Percentiles rank a stretch among this genome's conserved stretches.
Evolutionary conservation across 2,329 filamentous ascomycete species (phyloP).

Genomic region (Fusarium domesticum): DNA sequence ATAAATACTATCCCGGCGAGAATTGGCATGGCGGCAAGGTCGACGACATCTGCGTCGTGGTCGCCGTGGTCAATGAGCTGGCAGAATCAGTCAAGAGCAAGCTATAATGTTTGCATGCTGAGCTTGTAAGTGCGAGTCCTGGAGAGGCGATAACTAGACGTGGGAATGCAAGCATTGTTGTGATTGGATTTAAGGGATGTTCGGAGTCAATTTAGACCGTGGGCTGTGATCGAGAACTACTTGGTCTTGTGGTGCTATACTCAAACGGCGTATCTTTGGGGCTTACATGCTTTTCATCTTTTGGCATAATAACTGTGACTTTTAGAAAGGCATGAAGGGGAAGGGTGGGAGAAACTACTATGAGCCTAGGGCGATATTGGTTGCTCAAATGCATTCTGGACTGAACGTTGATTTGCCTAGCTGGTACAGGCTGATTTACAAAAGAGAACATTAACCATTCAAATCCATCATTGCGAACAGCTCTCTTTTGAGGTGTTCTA

Average conservation of each 20-base stretch:
- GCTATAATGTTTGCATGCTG: slow-evolving; percentile 25
- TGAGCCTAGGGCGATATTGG: too few relatives aligned
- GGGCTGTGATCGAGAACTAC: slow-evolving; percentile 13
- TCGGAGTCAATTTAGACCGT: slow-evolving; percentile 27
- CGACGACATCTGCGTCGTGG: slow-evolving; percentile 90
- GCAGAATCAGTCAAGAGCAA: slow-evolving; percentile 31
- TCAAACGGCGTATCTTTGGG: slow-evolving; percentile 17
- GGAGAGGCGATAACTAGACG: slow-evolving; percentile 21
- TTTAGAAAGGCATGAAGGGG: too few relatives aligned
- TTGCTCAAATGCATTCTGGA: too few relatives aligned
- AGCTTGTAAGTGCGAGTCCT: neutral
- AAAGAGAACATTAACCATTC: too few relatives aligned
- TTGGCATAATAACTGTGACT: too few relatives aligned
- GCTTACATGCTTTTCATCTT: slow-evolving; percentile 5
- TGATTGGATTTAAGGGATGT: slow-evolving; percentile 23
- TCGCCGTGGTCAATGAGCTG: slow-evolving; percentile 72
- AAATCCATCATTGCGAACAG: too few relatives aligned
- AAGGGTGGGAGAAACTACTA: neutral
- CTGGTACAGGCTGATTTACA: too few relatives aligned
- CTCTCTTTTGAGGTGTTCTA: too few relatives aligned
- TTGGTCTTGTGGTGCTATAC: slow-evolving; percentile 20
- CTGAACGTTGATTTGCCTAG: too few relatives aligned
- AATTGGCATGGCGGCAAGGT: slow-evolving; percentile 89
- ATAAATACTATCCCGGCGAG: slow-evolving; percentile 81
- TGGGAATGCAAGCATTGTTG: slow-evolving; percentile 26